These are phyloP conservation scores for Moniliophthora roreri DNA, from an alignment of 1,284 basidiomycete species.

Conservation along the genomic window DNA sequence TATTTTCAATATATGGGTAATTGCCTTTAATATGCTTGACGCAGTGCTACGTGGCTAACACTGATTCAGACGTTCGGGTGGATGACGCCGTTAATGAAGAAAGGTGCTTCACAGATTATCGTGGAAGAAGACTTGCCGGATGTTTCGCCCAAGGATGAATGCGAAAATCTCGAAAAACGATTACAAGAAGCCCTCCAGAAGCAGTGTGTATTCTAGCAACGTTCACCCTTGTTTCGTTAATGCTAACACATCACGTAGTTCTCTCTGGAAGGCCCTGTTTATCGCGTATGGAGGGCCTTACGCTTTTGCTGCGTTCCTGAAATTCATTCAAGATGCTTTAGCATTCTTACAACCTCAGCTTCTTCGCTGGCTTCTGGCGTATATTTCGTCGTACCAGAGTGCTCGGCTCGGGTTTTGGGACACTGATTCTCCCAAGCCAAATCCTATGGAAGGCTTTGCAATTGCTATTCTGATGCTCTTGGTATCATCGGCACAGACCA, in stretches of 20 bases:
- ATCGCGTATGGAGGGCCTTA: constrained; percentile 82
- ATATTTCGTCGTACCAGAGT: constrained; percentile 76
- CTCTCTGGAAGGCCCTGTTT: constrained; percentile 73
- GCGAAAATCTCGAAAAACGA: constrained; percentile 65
- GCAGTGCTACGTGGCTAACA: background rate
- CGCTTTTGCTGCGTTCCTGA: constrained; percentile 64
- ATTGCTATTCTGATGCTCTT: constrained; percentile 82
- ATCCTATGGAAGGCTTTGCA: constrained; percentile 64
- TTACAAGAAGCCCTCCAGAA: constrained; percentile 65
- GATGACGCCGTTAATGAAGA: constrained; percentile 78
- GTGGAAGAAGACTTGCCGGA: constrained; percentile 78
- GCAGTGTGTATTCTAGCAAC: constrained; percentile 44
- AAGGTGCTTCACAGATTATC: constrained; percentile 62
- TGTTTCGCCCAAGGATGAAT: constrained; percentile 69
- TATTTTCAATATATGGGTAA: constrained; percentile 71
- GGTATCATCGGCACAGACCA: constrained; percentile 74
- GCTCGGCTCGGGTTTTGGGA: constrained; percentile 35
- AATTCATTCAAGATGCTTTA: constrained; percentile 78
- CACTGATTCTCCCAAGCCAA: constrained; percentile 28
- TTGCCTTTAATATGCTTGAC: constrained; percentile 11
- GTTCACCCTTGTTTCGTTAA: background rate
- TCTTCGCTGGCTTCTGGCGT: constrained; percentile 77
- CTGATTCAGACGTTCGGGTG: constrained; percentile 61
- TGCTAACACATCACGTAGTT: constrained; percentile 32
- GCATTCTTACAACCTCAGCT: constrained; percentile 91